phyloP scores from a whole-genome alignment of 306 rosid genomes.

The Cucurbita pepo region DNA sequence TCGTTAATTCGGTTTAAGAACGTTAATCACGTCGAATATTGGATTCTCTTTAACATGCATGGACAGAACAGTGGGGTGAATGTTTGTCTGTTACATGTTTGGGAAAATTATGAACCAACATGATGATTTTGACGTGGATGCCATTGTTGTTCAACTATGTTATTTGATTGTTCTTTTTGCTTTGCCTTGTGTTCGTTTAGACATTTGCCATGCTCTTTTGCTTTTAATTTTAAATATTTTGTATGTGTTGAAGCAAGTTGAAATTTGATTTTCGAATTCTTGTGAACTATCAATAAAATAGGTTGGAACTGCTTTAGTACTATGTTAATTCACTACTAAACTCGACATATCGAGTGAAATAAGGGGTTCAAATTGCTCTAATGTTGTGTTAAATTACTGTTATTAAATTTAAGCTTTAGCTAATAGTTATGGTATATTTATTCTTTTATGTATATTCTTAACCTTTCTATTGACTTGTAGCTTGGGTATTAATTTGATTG shows the following conservation, averaged over 20 bases:
- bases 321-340: too few relatives aligned
- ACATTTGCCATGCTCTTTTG: not conserved
- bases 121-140: not conserved
- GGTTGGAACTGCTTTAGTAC: too few relatives aligned
- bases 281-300: too few relatives aligned
- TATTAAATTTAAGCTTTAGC: not conserved
- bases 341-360: too few relatives aligned
- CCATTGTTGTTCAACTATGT: not conserved
- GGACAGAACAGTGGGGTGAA: not conserved
- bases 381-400: not conserved
- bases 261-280: too few relatives aligned
- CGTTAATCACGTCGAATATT: not conserved
- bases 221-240: too few relatives aligned
- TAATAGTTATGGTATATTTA: not conserved
- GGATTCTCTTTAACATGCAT: not conserved
- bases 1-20: not conserved
- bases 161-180: not conserved
- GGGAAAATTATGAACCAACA: not conserved
- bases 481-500: not conserved
- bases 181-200: not conserved
- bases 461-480: not conserved
- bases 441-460: not conserved
- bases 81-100: not conserved
- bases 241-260: too few relatives aligned
- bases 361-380: not conserved